Percentiles rank a stretch among this genome's conserved stretches.
Conservation (phyloP, 768 basidiomycete species). For the Termitomyces eurrhizus region DNA sequence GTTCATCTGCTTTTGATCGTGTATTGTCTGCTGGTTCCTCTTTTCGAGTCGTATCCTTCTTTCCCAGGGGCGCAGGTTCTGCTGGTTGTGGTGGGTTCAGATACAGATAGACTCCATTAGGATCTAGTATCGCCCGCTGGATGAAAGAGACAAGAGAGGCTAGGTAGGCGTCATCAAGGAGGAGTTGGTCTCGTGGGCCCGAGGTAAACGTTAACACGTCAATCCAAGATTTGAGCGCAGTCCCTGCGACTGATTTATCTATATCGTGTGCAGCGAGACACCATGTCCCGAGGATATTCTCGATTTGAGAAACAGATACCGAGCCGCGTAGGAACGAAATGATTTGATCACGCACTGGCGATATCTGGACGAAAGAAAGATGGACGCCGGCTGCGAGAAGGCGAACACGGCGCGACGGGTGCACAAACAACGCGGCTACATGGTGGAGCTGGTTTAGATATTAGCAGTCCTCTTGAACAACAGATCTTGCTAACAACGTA, state of each 20-base stretch:
- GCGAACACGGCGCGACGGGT: constrained; percentile 75
- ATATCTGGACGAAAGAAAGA: constrained; percentile 56
- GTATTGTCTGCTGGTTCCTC: constrained; percentile 31
- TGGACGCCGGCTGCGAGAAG: constrained; percentile 60
- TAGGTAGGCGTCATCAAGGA: constrained; percentile 28
- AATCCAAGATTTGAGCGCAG: constrained; percentile 55
- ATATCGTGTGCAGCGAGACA: constrained; percentile 66
- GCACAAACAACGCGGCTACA: constrained; percentile 74
- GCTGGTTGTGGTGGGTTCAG: constrained; percentile 63
- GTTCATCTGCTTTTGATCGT: constrained; percentile 49
- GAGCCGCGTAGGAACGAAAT: constrained; percentile 46
- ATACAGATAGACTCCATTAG: constrained; percentile 49
- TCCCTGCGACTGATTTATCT: constrained; percentile 55
- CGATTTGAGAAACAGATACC: constrained; percentile 44
- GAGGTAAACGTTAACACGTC: constrained; percentile 25
- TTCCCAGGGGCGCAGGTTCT: constrained; percentile 27
- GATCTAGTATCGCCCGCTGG: constrained; percentile 56
- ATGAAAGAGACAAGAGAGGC: constrained; percentile 45
- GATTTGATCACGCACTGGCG: constrained; percentile 43
- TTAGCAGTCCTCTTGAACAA: neutral
- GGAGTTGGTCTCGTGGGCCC: constrained; percentile 17
- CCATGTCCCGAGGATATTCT: constrained; percentile 70
- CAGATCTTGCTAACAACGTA: constrained; percentile 27
- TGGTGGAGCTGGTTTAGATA: constrained; percentile 65
- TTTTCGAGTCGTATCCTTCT: constrained; percentile 26